Percentiles rank a stretch among this genome's conserved stretches.
Conservation (phyloP, 2,329 filamentous ascomycete species). For the Grosmannia penicillata region DNA sequence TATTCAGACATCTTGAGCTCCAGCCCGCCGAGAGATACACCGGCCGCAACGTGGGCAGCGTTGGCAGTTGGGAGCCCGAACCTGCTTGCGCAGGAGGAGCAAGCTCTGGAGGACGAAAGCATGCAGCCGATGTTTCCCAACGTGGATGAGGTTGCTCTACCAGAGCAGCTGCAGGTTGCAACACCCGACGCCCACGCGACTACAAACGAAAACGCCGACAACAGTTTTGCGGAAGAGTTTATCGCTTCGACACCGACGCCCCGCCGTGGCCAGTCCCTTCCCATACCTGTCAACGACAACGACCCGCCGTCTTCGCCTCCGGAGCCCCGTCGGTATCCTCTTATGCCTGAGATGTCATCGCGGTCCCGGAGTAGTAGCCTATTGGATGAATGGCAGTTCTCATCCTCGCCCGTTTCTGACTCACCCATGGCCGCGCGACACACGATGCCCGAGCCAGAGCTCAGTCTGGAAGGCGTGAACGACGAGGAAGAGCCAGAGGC, state of each 20-base stretch:
- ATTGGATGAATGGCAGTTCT: slow-evolving; percentile 35
- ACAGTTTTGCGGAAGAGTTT: slow-evolving; percentile 25
- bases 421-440: slow-evolving; percentile 28
- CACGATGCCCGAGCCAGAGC: slow-evolving; percentile 9
- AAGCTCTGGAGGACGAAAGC: neutral
- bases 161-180: slow-evolving; percentile 16
- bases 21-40: slow-evolving; percentile 25
- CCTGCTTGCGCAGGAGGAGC: neutral
- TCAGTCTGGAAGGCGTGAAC: slow-evolving; percentile 11
- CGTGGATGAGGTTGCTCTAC: slow-evolving; percentile 4
- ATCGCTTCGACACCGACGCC: slow-evolving; percentile 47
- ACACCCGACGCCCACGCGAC: slow-evolving; percentile 27
- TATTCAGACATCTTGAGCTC: slow-evolving; percentile 53
- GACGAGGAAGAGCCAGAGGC: slow-evolving; percentile 4
- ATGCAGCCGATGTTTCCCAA: neutral
- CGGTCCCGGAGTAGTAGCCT: slow-evolving; percentile 24
- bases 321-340: slow-evolving; percentile 35
- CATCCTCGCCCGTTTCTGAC: slow-evolving; percentile 38
- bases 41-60: no score
- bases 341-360: slow-evolving; percentile 36
- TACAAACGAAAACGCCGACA: slow-evolving; percentile 16
- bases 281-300: slow-evolving; percentile 28
- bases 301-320: slow-evolving; percentile 45
- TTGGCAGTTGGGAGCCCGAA: no score
- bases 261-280: slow-evolving; percentile 35